Conservation (phyloP, 2,329 filamentous ascomycete species). For the Dothistroma septosporum region DNA sequence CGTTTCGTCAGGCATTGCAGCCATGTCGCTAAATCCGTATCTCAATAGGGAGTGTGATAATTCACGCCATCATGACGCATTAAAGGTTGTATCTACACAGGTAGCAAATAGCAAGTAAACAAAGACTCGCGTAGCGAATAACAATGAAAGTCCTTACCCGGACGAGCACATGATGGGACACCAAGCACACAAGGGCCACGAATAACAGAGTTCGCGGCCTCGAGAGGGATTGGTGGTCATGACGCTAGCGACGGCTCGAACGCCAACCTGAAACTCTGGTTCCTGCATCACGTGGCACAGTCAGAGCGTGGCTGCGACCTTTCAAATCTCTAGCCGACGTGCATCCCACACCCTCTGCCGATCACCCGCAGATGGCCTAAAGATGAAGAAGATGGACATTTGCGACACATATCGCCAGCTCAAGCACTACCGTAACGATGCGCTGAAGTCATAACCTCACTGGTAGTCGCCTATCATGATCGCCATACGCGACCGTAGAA, state of each 20-base stretch:
- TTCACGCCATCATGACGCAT: neutral
- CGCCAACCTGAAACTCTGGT: too few relatives aligned
- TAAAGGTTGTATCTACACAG: neutral
- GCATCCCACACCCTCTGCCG: neutral
- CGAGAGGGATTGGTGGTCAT: neutral
- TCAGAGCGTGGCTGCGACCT: neutral
- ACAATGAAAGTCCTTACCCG: neutral
- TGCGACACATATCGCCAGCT: too few relatives aligned
- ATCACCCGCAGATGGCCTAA: neutral
- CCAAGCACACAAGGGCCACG: neutral
- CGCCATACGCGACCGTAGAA: too few relatives aligned
- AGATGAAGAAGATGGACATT: too few relatives aligned
- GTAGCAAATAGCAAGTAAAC: neutral
- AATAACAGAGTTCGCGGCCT: neutral
- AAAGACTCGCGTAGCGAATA: neutral
- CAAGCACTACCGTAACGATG: too few relatives aligned
- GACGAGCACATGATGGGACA: neutral
- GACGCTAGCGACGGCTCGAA: too few relatives aligned
- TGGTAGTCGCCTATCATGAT: too few relatives aligned
- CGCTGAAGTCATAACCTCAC: too few relatives aligned
- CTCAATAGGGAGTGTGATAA: slow-evolving; percentile 9
- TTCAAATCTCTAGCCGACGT: neutral
- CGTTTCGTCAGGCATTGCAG: slow-evolving; percentile 6
- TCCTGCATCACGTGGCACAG: too few relatives aligned
- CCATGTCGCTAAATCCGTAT: slow-evolving; percentile 11